Base-by-base conservation (phyloP, 495 filamentous ascomycete species). In the Cetradonia linearis region DNA sequence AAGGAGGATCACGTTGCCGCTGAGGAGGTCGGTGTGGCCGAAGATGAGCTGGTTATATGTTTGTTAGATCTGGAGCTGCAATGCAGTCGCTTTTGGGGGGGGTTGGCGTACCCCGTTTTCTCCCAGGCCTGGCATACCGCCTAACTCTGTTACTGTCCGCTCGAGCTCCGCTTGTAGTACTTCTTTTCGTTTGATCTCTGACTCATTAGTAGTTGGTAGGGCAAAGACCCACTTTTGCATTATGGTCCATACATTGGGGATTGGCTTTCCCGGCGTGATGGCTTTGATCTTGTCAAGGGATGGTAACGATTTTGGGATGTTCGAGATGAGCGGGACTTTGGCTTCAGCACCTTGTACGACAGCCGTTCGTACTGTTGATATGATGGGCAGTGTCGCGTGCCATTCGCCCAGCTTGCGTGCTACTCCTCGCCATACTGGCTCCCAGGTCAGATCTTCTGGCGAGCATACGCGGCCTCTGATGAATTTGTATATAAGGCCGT, bases 211-310 rank as follows among this genome's bases (percentile, higher is more conserved):
- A 14, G 75, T 81, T 5, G 93, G 91, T 42, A 99, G 77, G 16
- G 91, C 93, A 64, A 82, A 76, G 48, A 97, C 87, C 93, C 93
- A 99, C 74, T 89, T 93, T 72, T 95, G 90, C 76, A 95, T 84
- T 34, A 94, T 87, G 10, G 86, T 88, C 94, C 94, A 99, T 36
- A 94, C 75, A 68, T 92, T 95, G 14, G 89, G 86, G 13, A 81
- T 75, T 3, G 81, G 78, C 64, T 83, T 86, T 4, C 79, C 75
- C 10, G 84, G 83, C 25, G 81, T 79, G 55, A 83, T 78, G 58
- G 76, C 69, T 40, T 81, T 73, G 56, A 86, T 76, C 5, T 57
- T 42, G 18, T 63, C 50, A 0, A 52, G 28, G 28, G 61, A 48
- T n/a, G 38, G 37, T 23, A 16, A 52, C 25, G 42, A 37, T 38